These are phyloP conservation scores for Chaetomium globosum DNA, from an alignment of 2,329 filamentous ascomycete genomes.

Conservation along the genomic window DNA sequence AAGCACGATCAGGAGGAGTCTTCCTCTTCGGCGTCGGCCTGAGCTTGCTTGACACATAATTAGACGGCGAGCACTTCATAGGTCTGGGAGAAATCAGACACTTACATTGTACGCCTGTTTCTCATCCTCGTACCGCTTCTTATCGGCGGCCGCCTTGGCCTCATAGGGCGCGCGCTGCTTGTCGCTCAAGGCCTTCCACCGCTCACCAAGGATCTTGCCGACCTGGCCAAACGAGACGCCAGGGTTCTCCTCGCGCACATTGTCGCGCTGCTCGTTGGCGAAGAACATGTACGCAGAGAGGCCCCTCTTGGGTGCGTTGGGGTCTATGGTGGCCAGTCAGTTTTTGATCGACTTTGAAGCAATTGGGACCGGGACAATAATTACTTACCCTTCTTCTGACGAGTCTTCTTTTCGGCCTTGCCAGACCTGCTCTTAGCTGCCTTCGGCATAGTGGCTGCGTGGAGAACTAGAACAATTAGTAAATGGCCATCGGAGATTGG, in stretches of 20 bases:
- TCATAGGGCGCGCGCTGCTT: slow-evolving; percentile 94
- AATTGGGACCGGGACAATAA: background rate
- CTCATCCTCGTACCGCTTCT: slow-evolving; percentile 99
- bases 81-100: slow-evolving; percentile 31
- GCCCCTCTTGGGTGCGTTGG: slow-evolving; percentile 98
- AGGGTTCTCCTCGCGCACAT: slow-evolving; percentile 96
- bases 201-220: slow-evolving; percentile 96
- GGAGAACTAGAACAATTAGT: slow-evolving; percentile 39
- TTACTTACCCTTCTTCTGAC: slow-evolving; percentile 61
- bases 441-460: slow-evolving; percentile 59
- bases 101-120: slow-evolving; percentile 91
- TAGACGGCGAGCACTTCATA: slow-evolving; percentile 13
- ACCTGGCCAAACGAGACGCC: slow-evolving; percentile 98
- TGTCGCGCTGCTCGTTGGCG: slow-evolving; percentile 98
- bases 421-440: slow-evolving; percentile 57
- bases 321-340: slow-evolving; percentile 60
- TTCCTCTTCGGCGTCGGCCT: slow-evolving; percentile 61
- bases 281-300: slow-evolving; percentile 99
- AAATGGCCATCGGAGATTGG: slow-evolving; percentile 17
- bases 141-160: slow-evolving; percentile 93
- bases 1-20: slow-evolving; percentile 50
- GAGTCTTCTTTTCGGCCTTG: slow-evolving; percentile 60
- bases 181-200: slow-evolving; percentile 95
- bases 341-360: background rate
- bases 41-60: slow-evolving; percentile 35